Percentiles rank a stretch among this genome's conserved stretches.
Conservation (phyloP, 169 alveolate species). For the Miamiensis avidus region DNA sequence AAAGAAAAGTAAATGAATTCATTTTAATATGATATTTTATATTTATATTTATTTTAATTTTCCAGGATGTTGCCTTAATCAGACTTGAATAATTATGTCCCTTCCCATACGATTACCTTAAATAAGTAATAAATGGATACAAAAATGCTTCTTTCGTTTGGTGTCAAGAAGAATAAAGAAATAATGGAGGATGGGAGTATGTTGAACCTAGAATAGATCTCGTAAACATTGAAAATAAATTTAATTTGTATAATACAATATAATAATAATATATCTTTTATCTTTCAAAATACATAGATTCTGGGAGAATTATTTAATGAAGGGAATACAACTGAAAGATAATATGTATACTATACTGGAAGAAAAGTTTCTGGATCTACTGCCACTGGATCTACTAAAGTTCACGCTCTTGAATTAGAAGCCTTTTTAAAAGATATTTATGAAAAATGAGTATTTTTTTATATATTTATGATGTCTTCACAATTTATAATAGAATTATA, state of each 20-base stretch:
- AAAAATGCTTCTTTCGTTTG: constrained; percentile 48
- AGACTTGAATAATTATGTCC: constrained; percentile 92
- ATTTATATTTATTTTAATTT: neutral
- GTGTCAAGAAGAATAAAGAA: constrained; percentile 59
- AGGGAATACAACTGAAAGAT: constrained; percentile 1
- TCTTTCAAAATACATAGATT: neutral
- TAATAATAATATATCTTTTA: neutral
- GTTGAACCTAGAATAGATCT: constrained; percentile 48
- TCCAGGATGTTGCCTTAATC: constrained; percentile 72
- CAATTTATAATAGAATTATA: no score
- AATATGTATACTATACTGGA: constrained; percentile 26
- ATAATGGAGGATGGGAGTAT: constrained; percentile 56
- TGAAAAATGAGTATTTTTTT: neutral
- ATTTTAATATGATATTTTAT: no score
- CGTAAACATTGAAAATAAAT: constrained; percentile 1
- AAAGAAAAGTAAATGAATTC: constrained; percentile 33
- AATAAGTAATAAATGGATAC: constrained; percentile 29
- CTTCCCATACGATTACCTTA: constrained; percentile 79
- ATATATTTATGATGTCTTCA: neutral
- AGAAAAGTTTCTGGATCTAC: constrained; percentile 45
- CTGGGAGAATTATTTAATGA: constrained; percentile 19
- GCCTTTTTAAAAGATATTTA: constrained; percentile 13
- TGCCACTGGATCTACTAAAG: constrained; percentile 45
- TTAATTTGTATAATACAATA: no score
- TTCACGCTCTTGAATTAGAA: constrained; percentile 38